Percentiles rank a stretch among this genome's conserved stretches.
phyloP scores from a whole-genome alignment of 495 filamentous ascomycete species.

The Rusavskia elegans region DNA sequence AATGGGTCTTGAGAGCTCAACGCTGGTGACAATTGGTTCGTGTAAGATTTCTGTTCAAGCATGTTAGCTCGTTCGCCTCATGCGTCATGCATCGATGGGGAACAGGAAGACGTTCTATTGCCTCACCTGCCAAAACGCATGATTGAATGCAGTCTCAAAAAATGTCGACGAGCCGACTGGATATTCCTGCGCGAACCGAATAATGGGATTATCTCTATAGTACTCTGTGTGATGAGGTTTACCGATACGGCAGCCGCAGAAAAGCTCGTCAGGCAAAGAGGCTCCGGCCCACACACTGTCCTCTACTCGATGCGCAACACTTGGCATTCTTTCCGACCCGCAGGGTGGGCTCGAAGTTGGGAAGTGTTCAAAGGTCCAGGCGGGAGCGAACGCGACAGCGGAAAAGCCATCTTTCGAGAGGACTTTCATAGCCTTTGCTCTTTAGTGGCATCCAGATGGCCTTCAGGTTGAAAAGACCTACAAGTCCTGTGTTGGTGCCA shows the following conservation, averaged over 20 bases:
- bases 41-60: too few relatives aligned
- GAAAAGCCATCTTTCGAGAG: slow-evolving; percentile 16
- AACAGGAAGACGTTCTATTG: too few relatives aligned
- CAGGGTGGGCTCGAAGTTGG: not conserved
- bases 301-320: slow-evolving; percentile 18
- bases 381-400: slow-evolving; percentile 27
- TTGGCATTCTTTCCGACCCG: not conserved
- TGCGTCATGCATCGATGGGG: too few relatives aligned
- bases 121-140: slow-evolving; percentile 15
- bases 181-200: slow-evolving; percentile 1
- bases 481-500: slow-evolving; percentile 6
- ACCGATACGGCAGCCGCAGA: slow-evolving; percentile 1
- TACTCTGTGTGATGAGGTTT: slow-evolving; percentile 1
- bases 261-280: slow-evolving; percentile 10
- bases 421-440: slow-evolving; percentile 17
- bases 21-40: too few relatives aligned
- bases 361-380: slow-evolving; percentile 31
- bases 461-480: not conserved
- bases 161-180: slow-evolving; percentile 18
- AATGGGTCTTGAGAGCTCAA: too few relatives aligned
- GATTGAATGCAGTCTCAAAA: slow-evolving; percentile 26
- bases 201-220: not conserved
- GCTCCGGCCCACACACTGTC: slow-evolving; percentile 22
- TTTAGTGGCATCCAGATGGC: slow-evolving; percentile 1
- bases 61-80: too few relatives aligned